Evolutionary conservation across 139 green algal genomes (phyloP).

Genomic region (Coccomyxa sp.): DNA sequence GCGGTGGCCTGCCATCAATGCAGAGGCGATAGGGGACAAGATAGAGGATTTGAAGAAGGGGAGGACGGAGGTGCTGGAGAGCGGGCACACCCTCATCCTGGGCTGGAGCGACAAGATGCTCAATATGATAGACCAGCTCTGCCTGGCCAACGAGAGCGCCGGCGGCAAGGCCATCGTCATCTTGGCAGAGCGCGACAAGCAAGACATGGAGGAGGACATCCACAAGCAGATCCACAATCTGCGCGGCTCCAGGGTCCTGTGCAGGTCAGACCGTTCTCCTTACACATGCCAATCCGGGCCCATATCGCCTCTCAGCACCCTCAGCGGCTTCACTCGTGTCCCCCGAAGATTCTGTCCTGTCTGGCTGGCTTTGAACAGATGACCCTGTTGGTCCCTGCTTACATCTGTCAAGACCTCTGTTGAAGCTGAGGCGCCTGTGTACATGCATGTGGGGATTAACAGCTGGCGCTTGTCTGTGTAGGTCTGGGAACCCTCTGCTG

Average conservation of each 20-base stretch:
- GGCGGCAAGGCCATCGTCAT: slow-evolving; percentile 46
- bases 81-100: slow-evolving; percentile 49
- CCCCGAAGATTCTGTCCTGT: no score
- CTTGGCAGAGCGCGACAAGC: slow-evolving; percentile 48
- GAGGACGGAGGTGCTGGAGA: slow-evolving; percentile 47
- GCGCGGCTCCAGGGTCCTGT: slow-evolving; percentile 44
- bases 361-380: no score
- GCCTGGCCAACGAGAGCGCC: slow-evolving; percentile 43
- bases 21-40: slow-evolving; percentile 25
- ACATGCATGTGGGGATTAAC: no score
- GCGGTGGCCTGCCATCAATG: background rate
- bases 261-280: slow-evolving; percentile 12
- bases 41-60: slow-evolving; percentile 52
- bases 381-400: no score
- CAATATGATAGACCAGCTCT: slow-evolving; percentile 51
- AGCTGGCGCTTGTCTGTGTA: no score
- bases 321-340: no score
- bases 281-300: no score
- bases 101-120: slow-evolving; percentile 31
- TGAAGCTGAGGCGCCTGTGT: no score
- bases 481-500: slow-evolving; percentile 38
- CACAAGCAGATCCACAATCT: slow-evolving; percentile 21
- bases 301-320: background rate
- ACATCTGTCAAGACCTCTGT: no score
- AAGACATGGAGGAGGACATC: slow-evolving; percentile 59